Base-by-base conservation (phyloP, 2,329 filamentous ascomycete species). In the Phaeosphaeria sp. region DNA sequence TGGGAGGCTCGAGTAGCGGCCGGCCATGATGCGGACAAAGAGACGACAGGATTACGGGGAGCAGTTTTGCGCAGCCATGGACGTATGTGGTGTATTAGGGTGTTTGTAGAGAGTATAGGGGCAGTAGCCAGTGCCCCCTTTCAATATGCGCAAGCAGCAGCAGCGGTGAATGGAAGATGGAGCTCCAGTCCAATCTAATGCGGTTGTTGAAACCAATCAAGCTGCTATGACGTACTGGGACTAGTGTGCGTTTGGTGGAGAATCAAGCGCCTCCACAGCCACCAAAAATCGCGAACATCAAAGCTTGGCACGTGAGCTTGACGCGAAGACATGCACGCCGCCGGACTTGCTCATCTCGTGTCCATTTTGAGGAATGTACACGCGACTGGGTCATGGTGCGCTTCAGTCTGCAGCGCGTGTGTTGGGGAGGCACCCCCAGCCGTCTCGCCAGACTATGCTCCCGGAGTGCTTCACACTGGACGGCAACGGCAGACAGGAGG, bases 1-100 rank as follows among this genome's bases (percentile, higher is more conserved):
- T 58, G 68, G 71, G 55, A 76, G 71, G 64, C 64, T 72, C 50
- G 74, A 68, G 55, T 77, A 76, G 70, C 73, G 74, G 64, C 65
- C 68, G 65, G 76, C 72, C 74, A 78, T 78, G 67, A 39, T 74
- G 66, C 57, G 48, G 54, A 56, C 54, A 46, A 42, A n/a, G 41
- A 55, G 33, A 50, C 30, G 13, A 36, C 11, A 36, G 48, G 47
- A 62, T 60, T 71, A 67, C 63, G 64, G 62, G 55, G 41, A 57
- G 49, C 36, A 48, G 43, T 56, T 20, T 52, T 30, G 58, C 36
- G 56, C 52, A 61, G 72, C 72, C 72, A 76, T 77, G 71, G 58
- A 60, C 49, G 47, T 43, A 53, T 10, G 43, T 49, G 53, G 50
- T 15, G 54, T 46, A 20, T 46, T 23, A 21, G 49, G 25, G 43